These are phyloP conservation scores for Borovskyia barvae DNA, from an alignment of 208 protist species.

Conservation along the genomic window DNA sequence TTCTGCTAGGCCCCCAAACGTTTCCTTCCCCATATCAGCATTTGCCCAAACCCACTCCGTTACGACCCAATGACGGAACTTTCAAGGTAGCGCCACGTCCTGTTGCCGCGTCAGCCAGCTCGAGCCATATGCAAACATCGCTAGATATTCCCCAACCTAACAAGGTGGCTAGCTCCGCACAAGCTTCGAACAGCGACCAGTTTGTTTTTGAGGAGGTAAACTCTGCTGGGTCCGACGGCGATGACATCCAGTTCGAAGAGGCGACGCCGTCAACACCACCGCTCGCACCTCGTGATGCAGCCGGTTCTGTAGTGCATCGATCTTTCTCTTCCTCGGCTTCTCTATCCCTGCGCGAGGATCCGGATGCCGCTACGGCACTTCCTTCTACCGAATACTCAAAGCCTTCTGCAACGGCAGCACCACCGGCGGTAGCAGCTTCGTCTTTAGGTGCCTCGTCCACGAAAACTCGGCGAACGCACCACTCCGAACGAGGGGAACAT, in stretches of 20 bases:
- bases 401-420: neutral
- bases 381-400: neutral
- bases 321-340: constrained; percentile 9
- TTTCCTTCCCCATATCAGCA: constrained; percentile 2
- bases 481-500: too few relatives aligned
- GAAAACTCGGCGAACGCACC: too few relatives aligned
- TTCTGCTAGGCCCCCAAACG: constrained; percentile 12
- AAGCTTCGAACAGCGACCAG: constrained; percentile 6
- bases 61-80: neutral
- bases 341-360: constrained; percentile 28
- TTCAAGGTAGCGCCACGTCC: neutral
- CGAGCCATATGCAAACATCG: neutral
- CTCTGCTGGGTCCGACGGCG: neutral
- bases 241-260: constrained; percentile 34
- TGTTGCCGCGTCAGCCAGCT: neutral
- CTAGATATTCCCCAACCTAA: constrained; percentile 10
- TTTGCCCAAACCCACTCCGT: constrained; percentile 13
- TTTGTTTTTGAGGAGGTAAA: constrained; percentile 9
- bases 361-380: constrained; percentile 27
- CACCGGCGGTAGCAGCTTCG: neutral
- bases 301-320: neutral
- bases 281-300: neutral
- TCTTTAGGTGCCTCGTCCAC: too few relatives aligned
- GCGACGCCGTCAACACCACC: neutral
- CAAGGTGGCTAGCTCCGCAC: neutral